phyloP scores from a whole-genome alignment of 2,329 filamentous ascomycete species.

The Talaromyces atroroseus region DNA sequence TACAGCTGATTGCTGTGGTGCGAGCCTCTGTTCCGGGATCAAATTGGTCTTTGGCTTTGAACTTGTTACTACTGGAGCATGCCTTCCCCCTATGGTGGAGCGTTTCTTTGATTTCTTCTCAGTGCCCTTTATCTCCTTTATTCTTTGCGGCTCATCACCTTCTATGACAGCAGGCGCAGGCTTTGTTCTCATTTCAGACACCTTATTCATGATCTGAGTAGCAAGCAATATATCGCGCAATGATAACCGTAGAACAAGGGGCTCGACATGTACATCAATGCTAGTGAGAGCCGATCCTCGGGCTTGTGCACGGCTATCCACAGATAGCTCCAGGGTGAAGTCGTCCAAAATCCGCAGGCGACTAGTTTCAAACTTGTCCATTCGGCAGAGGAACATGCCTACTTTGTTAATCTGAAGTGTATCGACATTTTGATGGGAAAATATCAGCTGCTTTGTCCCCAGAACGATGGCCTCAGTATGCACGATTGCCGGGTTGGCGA shows the following conservation, averaged over 20 bases:
- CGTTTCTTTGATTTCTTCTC: conserved; percentile 41
- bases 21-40: conserved; percentile 33
- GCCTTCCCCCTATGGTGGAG: conserved; percentile 29
- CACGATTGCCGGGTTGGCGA: conserved; percentile 83
- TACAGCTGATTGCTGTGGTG: conserved; percentile 44
- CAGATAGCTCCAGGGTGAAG: conserved; percentile 83
- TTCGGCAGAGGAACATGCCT: conserved; percentile 97
- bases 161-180: conserved; percentile 42
- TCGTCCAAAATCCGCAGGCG: conserved; percentile 91
- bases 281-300: conserved; percentile 60
- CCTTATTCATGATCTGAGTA: conserved; percentile 85
- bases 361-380: conserved; percentile 94
- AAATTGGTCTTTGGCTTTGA: conserved; percentile 41
- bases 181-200: conserved; percentile 69
- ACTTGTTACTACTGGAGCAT: conserved; percentile 35
- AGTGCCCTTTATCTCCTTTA: conserved; percentile 39
- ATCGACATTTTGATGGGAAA: conserved; percentile 89
- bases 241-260: conserved; percentile 82
- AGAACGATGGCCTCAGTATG: conserved; percentile 95
- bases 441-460: conserved; percentile 84
- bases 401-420: conserved; percentile 91
- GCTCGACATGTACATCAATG: conserved; percentile 83
- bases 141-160: conserved; percentile 51
- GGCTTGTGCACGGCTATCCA: conserved; percentile 66
- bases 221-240: conserved; percentile 91